Evolutionary conservation across 2,329 filamentous ascomycete genomes (phyloP), one percentile per base, ranked within the genome.

Genomic region (Mariannaea elegans): DNA sequence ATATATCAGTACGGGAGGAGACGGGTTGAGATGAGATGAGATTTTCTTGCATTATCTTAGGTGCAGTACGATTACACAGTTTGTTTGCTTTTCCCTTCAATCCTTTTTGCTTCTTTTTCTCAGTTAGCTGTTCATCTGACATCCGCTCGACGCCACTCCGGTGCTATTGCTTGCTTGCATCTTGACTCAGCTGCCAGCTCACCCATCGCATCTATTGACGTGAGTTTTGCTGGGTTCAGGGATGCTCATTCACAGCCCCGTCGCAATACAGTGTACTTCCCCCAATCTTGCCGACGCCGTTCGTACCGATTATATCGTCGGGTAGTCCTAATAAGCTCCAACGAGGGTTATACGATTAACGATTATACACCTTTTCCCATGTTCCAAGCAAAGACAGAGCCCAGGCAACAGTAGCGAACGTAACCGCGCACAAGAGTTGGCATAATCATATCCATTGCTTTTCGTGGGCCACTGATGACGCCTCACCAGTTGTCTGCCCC

Each of bases 161-260:
- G 36, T n/a, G 24, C 31, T 16, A 38, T 46, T 45, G 39, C 39
- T 32, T 34, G 31, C 18, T 14, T 53, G 39, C 49, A 36, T 44
- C 27, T 44, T n/a, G 29, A 39, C 42, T 32, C 42, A 46, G 32
- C 19, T 45, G 50, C 41, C 47, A 57, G 48, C 48, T n/a, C 18
- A 52, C 38, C 18, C 48, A 56, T 44, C 58, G 49, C 48, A 46
- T 52, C 29, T 58, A 32, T 52, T 21, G 42, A 58, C 52, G 23
- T 57, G 52, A 60, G 55, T 39, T 44, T 23, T 19, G 46, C 61
- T 34, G 29, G 65, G 66, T 56, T 65, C 65, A 68, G 46, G 59
- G 56, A 54, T 64, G 23, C 59, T 27, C 8, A 36, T 36, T n/a
- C 24, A 46, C 49, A 56, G 51, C 47, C 38, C 60, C 34, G 63